phyloP scores from a whole-genome alignment of 495 filamentous ascomycete genomes.

The Aspergillus heteromorphus region DNA sequence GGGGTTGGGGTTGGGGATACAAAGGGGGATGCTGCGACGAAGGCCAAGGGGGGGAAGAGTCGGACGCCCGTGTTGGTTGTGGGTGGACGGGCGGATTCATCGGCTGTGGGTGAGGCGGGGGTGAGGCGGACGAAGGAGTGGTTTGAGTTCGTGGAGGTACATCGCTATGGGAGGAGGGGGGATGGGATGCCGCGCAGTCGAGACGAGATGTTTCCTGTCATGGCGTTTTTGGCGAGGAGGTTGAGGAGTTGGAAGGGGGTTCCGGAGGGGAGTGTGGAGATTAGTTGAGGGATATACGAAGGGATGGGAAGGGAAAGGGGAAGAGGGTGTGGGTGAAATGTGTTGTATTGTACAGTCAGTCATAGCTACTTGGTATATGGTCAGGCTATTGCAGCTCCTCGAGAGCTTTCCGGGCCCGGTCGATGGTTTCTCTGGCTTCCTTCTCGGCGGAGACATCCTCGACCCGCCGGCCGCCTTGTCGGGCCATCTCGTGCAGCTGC shows the following conservation, averaged over 20 bases:
- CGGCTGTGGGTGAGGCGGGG: conserved; percentile 56
- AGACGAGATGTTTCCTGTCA: conserved; percentile 88
- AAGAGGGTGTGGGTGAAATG: conserved; percentile 1
- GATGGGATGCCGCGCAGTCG: conserved; percentile 79
- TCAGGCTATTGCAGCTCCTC: conserved; percentile 30
- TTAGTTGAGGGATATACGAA: conserved; percentile 23
- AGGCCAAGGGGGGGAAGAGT: conserved; percentile 54
- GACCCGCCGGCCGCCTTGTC: conserved; percentile 35
- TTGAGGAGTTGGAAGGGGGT: conserved; percentile 61
- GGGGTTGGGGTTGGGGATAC: background rate
- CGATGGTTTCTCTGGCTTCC: conserved; percentile 47
- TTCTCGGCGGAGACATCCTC: conserved; percentile 30
- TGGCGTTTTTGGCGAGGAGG: conserved; percentile 83
- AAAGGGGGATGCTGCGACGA: too few species aligned
- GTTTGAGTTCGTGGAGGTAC: conserved; percentile 70
- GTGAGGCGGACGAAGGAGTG: conserved; percentile 56
- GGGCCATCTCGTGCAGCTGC: conserved; percentile 52
- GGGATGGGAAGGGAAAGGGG: background rate
- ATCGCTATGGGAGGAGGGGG: conserved; percentile 65
- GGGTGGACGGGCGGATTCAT: conserved; percentile 54
- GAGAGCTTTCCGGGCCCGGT: conserved; percentile 51
- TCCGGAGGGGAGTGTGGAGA: conserved; percentile 55
- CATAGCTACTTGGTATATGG: background rate
- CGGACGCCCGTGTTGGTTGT: conserved; percentile 69
- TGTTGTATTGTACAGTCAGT: conserved; percentile 14